Evolutionary conservation across 306 rosid genomes (phyloP).

Genomic region (Gillenia trifoliata): DNA sequence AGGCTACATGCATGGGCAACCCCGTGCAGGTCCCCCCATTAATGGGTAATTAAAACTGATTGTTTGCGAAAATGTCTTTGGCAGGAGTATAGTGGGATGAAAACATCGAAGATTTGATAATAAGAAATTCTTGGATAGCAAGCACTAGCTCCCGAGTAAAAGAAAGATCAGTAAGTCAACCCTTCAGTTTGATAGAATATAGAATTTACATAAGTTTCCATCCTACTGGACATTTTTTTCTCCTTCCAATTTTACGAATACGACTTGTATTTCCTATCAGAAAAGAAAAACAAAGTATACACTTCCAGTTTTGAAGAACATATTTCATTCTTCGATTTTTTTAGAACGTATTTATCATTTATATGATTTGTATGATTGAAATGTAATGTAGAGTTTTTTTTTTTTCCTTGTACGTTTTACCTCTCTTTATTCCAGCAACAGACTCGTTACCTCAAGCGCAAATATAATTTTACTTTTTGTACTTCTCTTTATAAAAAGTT

Average conservation of each 20-base stretch:
- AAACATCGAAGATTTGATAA: neutral
- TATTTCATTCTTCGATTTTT: too few species aligned
- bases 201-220: neutral
- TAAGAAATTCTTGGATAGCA: neutral
- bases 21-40: neutral
- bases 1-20: neutral
- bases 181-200: neutral
- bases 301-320: neutral
- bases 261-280: neutral
- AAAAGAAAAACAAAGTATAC: neutral
- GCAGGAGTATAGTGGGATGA: neutral
- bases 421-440: too few species aligned
- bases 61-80: neutral
- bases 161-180: neutral
- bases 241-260: neutral
- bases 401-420: too few species aligned
- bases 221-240: neutral
- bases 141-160: neutral
- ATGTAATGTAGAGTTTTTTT: too few species aligned
- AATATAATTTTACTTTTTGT: too few species aligned
- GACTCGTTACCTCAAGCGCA: too few species aligned
- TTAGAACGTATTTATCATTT: neutral
- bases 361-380: too few species aligned
- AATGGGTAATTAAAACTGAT: neutral
- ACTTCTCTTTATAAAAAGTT: too few species aligned